Evolutionary conservation across 2,329 filamentous ascomycete species (phyloP).

Genomic region (Trichophyton rubrum): DNA sequence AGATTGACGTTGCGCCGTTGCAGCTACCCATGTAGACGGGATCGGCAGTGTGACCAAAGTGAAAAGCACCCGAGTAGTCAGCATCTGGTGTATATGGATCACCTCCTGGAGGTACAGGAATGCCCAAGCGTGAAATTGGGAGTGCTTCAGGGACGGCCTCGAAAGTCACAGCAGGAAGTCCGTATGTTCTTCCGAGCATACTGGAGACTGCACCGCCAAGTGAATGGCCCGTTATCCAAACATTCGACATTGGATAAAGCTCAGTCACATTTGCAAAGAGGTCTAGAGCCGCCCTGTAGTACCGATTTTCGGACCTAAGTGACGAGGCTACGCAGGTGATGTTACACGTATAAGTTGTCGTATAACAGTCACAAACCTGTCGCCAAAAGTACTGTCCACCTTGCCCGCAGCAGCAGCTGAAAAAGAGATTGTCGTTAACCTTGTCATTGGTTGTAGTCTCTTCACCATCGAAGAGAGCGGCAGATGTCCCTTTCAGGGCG

Average conservation of each 20-base stretch:
- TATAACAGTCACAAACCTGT: conserved; percentile 86
- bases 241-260: conserved; percentile 67
- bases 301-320: conserved; percentile 69
- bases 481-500: conserved; percentile 79
- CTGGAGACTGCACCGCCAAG: conserved; percentile 80
- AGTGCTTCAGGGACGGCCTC: conserved; percentile 87
- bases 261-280: conserved; percentile 87
- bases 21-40: conserved; percentile 90
- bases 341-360: conserved; percentile 78
- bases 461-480: conserved; percentile 89
- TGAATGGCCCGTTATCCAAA: conserved; percentile 89
- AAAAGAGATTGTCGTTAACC: conserved; percentile 93
- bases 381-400: conserved; percentile 83
- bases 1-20: conserved; percentile 77
- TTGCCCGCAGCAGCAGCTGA: conserved; percentile 94
- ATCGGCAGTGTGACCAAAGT: conserved; percentile 93
- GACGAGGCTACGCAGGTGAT: conserved; percentile 72
- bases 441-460: conserved; percentile 97
- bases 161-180: conserved; percentile 80
- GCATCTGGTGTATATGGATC: conserved; percentile 59
- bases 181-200: conserved; percentile 83
- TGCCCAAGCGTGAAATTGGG: conserved; percentile 67
- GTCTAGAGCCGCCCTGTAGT: conserved; percentile 79
- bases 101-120: conserved; percentile 70
- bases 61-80: conserved; percentile 63